Conservation (phyloP, 2,329 filamentous ascomycete genomes). For the Fusarium mundagurra region DNA sequence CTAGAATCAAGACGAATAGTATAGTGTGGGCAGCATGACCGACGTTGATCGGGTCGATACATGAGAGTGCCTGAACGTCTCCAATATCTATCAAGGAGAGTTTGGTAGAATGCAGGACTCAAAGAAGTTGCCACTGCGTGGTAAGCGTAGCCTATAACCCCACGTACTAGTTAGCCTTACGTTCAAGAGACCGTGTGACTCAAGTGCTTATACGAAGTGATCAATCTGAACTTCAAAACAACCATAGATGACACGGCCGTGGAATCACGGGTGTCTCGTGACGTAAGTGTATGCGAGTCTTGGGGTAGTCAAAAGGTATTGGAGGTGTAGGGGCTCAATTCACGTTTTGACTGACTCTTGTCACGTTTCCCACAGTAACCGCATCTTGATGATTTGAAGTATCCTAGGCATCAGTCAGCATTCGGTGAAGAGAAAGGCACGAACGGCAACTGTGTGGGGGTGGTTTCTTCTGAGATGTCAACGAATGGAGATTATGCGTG, state of each 20-base stretch:
- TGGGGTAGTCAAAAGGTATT: background rate
- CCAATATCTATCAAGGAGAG: constrained; percentile 79
- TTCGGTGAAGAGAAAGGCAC: constrained; percentile 11
- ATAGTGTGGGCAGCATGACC: constrained; percentile 93
- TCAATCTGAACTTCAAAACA: background rate
- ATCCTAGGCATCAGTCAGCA: constrained; percentile 52
- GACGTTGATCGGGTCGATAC: constrained; percentile 80
- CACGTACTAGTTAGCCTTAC: constrained; percentile 37
- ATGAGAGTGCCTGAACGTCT: constrained; percentile 76
- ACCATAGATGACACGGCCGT: constrained; percentile 12
- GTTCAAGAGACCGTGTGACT: background rate
- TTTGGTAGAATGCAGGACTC: constrained; percentile 74
- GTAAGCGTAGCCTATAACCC: constrained; percentile 73
- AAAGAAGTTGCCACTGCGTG: constrained; percentile 72
- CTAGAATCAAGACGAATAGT: constrained; percentile 77
- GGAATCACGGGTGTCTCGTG: background rate
- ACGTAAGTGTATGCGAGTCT: constrained; percentile 6
- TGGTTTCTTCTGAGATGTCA: constrained; percentile 18
- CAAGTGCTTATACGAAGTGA: background rate
- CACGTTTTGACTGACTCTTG: constrained; percentile 62
- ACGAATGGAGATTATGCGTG: constrained; percentile 10
- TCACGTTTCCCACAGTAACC: constrained; percentile 62
- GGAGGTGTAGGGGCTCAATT: constrained; percentile 31
- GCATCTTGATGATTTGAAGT: constrained; percentile 62
- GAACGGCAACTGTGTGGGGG: constrained; percentile 36